These are phyloP conservation scores for Epicoccum sorghinum DNA, from an alignment of 2,329 filamentous ascomycete species.

Conservation along the genomic window DNA sequence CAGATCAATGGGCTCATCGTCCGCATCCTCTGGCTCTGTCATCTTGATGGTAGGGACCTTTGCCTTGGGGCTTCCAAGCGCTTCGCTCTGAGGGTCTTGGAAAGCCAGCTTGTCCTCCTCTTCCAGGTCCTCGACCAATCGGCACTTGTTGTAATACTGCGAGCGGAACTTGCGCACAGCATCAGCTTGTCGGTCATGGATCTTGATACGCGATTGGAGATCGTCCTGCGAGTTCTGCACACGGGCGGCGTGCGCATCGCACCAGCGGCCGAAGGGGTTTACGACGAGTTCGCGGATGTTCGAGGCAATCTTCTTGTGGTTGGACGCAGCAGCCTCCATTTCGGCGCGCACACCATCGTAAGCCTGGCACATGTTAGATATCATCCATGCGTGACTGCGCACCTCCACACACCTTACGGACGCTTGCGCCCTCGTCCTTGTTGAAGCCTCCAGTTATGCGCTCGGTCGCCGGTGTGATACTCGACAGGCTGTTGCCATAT, in stretches of 20 bases:
- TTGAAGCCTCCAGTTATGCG: conserved; percentile 82
- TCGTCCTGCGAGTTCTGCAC: conserved; percentile 95
- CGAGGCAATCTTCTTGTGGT: conserved; percentile 92
- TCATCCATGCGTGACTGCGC: neutral
- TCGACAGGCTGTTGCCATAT: conserved; percentile 79
- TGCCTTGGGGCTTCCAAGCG: conserved; percentile 58
- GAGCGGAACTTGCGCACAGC: conserved; percentile 89
- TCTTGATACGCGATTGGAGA: conserved; percentile 86
- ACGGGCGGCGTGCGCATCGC: conserved; percentile 88
- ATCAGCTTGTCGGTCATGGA: conserved; percentile 90
- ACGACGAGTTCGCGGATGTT: conserved; percentile 97
- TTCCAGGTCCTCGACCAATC: conserved; percentile 92
- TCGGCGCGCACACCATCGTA: conserved; percentile 92
- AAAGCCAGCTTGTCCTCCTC: conserved; percentile 99
- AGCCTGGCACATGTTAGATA: conserved; percentile 63
- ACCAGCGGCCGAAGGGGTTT: conserved; percentile 93
- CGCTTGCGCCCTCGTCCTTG: conserved; percentile 92
- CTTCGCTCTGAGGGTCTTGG: conserved; percentile 73
- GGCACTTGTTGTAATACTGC: conserved; percentile 98
- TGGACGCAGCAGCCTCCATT: conserved; percentile 89
- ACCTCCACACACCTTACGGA: conserved; percentile 76
- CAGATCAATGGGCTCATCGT: conserved; percentile 87
- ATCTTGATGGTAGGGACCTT: conserved; percentile 89
- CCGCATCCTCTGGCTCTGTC: conserved; percentile 67
- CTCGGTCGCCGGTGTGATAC: conserved; percentile 83